Evolutionary conservation across 2,329 filamentous ascomycete species (phyloP).

Genomic region (Cladosporium sp.): DNA sequence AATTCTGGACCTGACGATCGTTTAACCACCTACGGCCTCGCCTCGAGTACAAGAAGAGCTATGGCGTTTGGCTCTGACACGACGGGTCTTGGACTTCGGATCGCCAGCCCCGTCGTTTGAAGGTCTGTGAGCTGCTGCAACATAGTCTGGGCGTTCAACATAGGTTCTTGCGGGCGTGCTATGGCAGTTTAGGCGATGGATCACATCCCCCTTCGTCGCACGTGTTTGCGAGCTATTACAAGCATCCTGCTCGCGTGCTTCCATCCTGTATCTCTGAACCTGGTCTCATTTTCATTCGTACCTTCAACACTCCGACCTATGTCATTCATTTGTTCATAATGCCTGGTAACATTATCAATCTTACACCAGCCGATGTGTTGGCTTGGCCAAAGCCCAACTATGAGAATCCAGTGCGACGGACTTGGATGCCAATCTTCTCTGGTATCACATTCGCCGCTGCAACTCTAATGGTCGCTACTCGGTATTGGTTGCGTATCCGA

Average conservation of each 20-base stretch:
- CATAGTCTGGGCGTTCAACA: neutral
- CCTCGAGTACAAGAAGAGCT: neutral
- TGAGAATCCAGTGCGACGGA: slow-evolving; percentile 25
- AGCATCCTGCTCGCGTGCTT: neutral
- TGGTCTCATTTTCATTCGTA: neutral
- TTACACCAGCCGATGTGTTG: slow-evolving; percentile 19
- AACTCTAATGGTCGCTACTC: slow-evolving; percentile 23
- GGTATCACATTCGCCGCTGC: slow-evolving; percentile 23
- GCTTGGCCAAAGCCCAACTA: slow-evolving; percentile 31
- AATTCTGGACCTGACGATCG: neutral
- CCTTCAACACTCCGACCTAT: neutral
- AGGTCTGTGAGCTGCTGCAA: neutral
- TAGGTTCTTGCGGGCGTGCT: neutral
- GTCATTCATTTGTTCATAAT: slow-evolving; percentile 15
- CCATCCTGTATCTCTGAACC: neutral
- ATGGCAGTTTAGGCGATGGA: no score
- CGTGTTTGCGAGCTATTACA: neutral
- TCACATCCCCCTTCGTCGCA: neutral
- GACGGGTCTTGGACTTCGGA: neutral
- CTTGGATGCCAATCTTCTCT: slow-evolving; percentile 31
- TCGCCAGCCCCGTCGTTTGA: neutral
- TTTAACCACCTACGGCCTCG: neutral
- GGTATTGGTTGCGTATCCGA: slow-evolving; percentile 28
- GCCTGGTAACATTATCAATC: slow-evolving; percentile 28
- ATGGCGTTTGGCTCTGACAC: neutral